phyloP scores from a whole-genome alignment of 2,329 filamentous ascomycete genomes.

The Nakataea oryzae region DNA sequence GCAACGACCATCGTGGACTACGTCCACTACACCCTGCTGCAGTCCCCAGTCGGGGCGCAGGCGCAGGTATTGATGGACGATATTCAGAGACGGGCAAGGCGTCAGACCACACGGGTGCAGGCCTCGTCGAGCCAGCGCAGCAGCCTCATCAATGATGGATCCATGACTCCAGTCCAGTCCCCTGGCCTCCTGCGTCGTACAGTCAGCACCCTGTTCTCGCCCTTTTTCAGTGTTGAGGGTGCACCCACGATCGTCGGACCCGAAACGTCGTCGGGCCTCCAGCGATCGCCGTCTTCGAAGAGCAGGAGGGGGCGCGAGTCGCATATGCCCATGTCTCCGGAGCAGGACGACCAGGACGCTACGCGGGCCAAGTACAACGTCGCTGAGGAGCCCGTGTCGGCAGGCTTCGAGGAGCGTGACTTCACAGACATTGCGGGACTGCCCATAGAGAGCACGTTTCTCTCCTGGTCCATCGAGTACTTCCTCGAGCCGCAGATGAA shows the following conservation, averaged over 20 bases:
- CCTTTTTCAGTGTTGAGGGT: constrained; percentile 37
- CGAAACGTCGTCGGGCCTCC: constrained; percentile 20
- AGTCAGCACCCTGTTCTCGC: constrained; percentile 52
- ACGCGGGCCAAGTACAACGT: constrained; percentile 63
- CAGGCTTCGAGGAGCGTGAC: constrained; percentile 57
- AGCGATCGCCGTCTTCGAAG: constrained; percentile 26
- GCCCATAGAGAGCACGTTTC: constrained; percentile 72
- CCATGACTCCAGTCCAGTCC: constrained; percentile 35
- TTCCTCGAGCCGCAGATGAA: constrained; percentile 99
- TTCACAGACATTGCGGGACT: constrained; percentile 49
- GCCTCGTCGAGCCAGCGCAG: constrained; percentile 30
- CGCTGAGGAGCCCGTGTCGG: constrained; percentile 69
- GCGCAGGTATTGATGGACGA: constrained; percentile 68
- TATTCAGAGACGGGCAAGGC: constrained; percentile 43
- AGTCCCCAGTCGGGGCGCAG: constrained; percentile 62
- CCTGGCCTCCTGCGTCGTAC: constrained; percentile 53
- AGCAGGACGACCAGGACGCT: constrained; percentile 61
- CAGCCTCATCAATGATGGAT: constrained; percentile 21
- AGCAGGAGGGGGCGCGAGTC: constrained; percentile 25
- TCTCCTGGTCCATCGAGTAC: constrained; percentile 95
- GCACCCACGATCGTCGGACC: constrained; percentile 21
- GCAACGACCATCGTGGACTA: constrained; percentile 80
- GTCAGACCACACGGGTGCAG: constrained; percentile 34
- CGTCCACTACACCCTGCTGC: constrained; percentile 66
- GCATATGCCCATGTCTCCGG: constrained; percentile 46